Evolutionary conservation across 2,329 filamentous ascomycete species (phyloP).

Genomic region (Penicillium sp.): DNA sequence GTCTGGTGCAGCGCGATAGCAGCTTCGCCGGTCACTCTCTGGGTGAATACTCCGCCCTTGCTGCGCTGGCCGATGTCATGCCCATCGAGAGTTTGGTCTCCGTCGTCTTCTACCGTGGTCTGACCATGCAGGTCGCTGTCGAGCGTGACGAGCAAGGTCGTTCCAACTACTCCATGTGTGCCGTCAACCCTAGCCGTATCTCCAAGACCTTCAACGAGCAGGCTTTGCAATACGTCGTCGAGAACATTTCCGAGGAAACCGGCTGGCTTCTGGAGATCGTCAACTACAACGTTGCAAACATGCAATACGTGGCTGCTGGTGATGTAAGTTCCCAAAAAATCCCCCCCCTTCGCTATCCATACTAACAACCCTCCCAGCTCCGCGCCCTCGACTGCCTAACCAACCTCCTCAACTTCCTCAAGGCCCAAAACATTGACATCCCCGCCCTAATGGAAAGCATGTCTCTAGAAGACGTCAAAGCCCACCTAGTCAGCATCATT

Average conservation of each 20-base stretch:
- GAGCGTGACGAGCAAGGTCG: conserved; percentile 91
- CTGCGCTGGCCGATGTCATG: conserved; percentile 96
- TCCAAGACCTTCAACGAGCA: conserved; percentile 99
- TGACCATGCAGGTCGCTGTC: conserved; percentile 99
- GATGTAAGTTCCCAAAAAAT: conserved; percentile 60
- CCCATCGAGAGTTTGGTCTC: conserved; percentile 99
- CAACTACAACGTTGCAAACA: conserved; percentile 82
- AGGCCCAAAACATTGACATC: conserved; percentile 96
- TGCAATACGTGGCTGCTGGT: conserved; percentile 71
- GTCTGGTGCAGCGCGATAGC: conserved; percentile 92
- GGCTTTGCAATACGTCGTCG: conserved; percentile 93
- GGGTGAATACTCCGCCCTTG: conserved; percentile 96
- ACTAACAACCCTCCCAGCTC: conserved; percentile 45
- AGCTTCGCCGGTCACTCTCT: conserved; percentile 97
- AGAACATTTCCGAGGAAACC: conserved; percentile 91
- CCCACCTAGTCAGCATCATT: conserved; percentile 88
- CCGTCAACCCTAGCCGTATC: conserved; percentile 97
- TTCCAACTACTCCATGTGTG: conserved; percentile 99
- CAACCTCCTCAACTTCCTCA: conserved; percentile 91
- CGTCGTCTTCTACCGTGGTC: conserved; percentile 97
- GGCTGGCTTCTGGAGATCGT: conserved; percentile 98
- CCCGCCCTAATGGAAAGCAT: conserved; percentile 86
- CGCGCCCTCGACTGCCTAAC: conserved; percentile 69
- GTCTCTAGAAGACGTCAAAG: conserved; percentile 88
- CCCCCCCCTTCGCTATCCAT: neutral